Evolutionary conservation across 352 stramenopile genomes (phyloP).

Genomic region (Globisporangium spiculum): DNA sequence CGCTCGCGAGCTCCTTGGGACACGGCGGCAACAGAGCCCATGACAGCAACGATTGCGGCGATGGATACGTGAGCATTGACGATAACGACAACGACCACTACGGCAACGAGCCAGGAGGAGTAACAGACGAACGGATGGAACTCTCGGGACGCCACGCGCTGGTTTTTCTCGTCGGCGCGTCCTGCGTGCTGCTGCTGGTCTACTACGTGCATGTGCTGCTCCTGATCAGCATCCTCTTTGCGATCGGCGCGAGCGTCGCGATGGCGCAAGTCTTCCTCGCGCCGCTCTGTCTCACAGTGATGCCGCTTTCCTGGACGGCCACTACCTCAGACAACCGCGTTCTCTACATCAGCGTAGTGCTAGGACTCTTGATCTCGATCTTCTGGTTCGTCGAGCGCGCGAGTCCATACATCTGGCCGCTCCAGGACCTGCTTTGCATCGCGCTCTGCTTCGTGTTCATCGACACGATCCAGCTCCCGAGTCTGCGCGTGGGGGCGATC

Average conservation of each 20-base stretch:
- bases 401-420: slow-evolving; percentile 69
- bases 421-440: slow-evolving; percentile 92
- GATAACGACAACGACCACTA: slow-evolving; percentile 13
- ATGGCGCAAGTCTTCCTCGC: slow-evolving; percentile 46
- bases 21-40: background rate
- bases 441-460: slow-evolving; percentile 94
- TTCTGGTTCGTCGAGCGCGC: slow-evolving; percentile 63
- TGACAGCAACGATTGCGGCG: slow-evolving; percentile 12
- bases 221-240: slow-evolving; percentile 57
- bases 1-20: slow-evolving; percentile 10
- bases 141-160: slow-evolving; percentile 51
- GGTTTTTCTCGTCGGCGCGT: slow-evolving; percentile 58
- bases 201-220: slow-evolving; percentile 66
- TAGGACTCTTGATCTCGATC: slow-evolving; percentile 26
- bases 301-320: background rate
- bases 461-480: slow-evolving; percentile 89
- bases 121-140: slow-evolving; percentile 28
- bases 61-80: slow-evolving; percentile 33
- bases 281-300: slow-evolving; percentile 19
- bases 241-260: slow-evolving; percentile 40
- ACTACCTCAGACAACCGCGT: background rate
- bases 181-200: slow-evolving; percentile 49
- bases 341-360: slow-evolving; percentile 7
- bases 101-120: background rate
- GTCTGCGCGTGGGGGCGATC: slow-evolving; percentile 86